A percentile compares a stretch with the other conserved stretches of the same genome.
Conservation (phyloP, 73 alveolate species). For the Tetrahymena malaccensis region DNA sequence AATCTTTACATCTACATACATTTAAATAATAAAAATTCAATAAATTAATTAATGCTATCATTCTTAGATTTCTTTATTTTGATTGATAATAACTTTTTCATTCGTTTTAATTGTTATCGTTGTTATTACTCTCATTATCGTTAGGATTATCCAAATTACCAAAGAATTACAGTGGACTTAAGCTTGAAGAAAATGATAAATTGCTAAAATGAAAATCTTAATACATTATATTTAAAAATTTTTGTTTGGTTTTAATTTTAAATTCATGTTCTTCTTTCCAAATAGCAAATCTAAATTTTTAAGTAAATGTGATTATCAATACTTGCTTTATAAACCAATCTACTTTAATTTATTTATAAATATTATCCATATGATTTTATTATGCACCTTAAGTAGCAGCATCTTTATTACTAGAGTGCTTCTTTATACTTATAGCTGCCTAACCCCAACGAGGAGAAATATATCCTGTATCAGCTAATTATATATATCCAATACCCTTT, state of each 20-base stretch:
- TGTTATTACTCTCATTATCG: not conserved
- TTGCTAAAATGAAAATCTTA: not conserved
- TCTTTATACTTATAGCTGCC: not conserved
- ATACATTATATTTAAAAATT: not conserved
- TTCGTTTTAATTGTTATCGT: not conserved
- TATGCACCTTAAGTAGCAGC: not conserved
- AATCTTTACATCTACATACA: no score
- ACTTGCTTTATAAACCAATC: not conserved
- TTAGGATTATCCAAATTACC: not conserved
- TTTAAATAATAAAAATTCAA: no score
- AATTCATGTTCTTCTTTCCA: not conserved
- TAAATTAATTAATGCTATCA: no score
- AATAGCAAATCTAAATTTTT: not conserved
- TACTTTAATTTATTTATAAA: not conserved
- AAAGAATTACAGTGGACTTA: not conserved
- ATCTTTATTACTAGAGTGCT: not conserved
- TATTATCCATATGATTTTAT: not conserved
- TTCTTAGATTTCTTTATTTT: no score
- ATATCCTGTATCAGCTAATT: not conserved
- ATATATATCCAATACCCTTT: not conserved
- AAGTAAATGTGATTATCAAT: not conserved
- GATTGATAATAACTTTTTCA: not conserved
- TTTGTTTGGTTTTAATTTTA: not conserved
- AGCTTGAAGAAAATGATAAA: not conserved
- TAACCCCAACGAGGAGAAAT: not conserved